Conservation (phyloP, 192 early-diverging fungal genomes). For the Glomus cerebriforme region DNA sequence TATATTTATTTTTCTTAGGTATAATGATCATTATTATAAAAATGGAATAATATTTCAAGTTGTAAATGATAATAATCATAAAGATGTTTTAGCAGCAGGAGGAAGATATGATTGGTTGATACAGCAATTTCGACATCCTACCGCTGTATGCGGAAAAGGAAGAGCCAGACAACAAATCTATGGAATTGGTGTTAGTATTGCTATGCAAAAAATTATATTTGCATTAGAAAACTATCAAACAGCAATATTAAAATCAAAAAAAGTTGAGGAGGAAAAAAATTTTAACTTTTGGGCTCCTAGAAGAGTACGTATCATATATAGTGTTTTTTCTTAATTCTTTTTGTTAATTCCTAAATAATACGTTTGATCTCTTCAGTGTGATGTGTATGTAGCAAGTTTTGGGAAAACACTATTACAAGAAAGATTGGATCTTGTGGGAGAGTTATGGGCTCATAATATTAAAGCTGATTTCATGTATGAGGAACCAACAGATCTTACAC, state of each 20-base stretch:
- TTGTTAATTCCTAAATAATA: background rate
- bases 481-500: constrained; percentile 67
- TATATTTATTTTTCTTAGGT: background rate
- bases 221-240: constrained; percentile 65
- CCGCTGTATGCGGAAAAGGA: constrained; percentile 29
- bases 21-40: constrained; percentile 62
- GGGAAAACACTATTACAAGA: constrained; percentile 72
- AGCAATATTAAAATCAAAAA: constrained; percentile 41
- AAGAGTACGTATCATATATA: constrained; percentile 32
- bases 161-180: constrained; percentile 42
- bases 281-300: constrained; percentile 53
- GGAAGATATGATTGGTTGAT: constrained; percentile 58
- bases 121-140: constrained; percentile 53
- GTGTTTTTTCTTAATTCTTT: background rate
- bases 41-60: constrained; percentile 60
- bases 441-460: constrained; percentile 78
- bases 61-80: constrained; percentile 50
- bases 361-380: constrained; percentile 46
- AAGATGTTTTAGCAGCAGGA: constrained; percentile 58
- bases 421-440: constrained; percentile 73
- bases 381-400: constrained; percentile 83
- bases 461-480: constrained; percentile 81
- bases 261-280: constrained; percentile 46
- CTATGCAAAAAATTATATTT: constrained; percentile 67
- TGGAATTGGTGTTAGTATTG: constrained; percentile 85